These are phyloP conservation scores for Apophysomyces elegans DNA, from an alignment of 371 early-diverging fungal genomes.

Conservation along the genomic window DNA sequence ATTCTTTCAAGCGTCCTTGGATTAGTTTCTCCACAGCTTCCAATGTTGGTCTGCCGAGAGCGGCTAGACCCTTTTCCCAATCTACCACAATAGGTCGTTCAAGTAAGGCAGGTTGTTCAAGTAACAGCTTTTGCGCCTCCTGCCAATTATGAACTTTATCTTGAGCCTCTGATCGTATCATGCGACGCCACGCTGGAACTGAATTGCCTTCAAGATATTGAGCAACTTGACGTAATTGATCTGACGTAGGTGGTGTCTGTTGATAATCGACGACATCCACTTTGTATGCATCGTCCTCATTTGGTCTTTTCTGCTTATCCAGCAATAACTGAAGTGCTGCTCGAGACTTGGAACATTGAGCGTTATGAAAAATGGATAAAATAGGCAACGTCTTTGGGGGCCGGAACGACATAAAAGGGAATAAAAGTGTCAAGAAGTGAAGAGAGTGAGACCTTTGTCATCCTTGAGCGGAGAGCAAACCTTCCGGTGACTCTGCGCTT, in stretches of 20 bases:
- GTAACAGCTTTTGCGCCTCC: conserved; percentile 16
- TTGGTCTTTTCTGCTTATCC: conserved; percentile 2
- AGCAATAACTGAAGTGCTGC: conserved; percentile 38
- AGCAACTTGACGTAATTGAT: conserved; percentile 27
- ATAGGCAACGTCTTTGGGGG: conserved; percentile 47
- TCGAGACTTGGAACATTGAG: conserved; percentile 25
- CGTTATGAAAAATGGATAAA: conserved; percentile 49
- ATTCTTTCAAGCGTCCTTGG: not conserved
- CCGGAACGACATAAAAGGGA: conserved; percentile 47
- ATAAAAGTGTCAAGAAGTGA: not conserved
- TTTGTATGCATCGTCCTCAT: conserved; percentile 35
- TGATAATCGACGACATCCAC: conserved; percentile 39
- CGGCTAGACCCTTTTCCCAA: conserved; percentile 41
- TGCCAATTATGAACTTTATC: conserved; percentile 16
- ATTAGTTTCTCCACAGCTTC: conserved; percentile 22
- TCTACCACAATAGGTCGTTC: conserved; percentile 53
- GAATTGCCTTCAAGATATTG: conserved; percentile 16
- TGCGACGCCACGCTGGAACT: conserved; percentile 14
- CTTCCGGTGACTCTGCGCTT: too few species aligned
- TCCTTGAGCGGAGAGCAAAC: too few species aligned
- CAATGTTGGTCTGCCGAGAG: conserved; percentile 31
- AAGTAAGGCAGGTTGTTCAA: conserved; percentile 17
- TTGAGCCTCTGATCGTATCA: conserved; percentile 19
- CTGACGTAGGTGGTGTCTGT: conserved; percentile 22
- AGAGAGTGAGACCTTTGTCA: too few species aligned